Evolutionary conservation across 345 rosid species (phyloP), one percentile per base, ranked within the genome.

Genomic region (Linum lewisii): DNA sequence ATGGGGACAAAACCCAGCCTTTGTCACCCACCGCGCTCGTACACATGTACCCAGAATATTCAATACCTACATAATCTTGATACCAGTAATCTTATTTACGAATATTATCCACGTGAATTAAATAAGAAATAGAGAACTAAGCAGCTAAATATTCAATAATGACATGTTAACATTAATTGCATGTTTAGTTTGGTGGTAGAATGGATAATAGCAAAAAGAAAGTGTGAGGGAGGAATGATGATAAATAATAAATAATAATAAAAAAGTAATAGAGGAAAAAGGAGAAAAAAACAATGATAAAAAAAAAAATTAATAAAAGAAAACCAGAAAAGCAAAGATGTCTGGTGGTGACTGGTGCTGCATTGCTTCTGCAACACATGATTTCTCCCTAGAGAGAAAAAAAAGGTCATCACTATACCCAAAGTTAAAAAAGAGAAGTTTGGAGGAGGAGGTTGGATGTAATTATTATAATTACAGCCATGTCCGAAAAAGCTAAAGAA

Each of bases 381-480:
- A 42, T 42, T 42, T 42, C 15, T 16, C 47, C 47, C 47, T n/a
- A n/a, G n/a, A n/a, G n/a, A 42, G 69, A 67, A 55, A 75, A 56
- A 70, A 78, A 79, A 73, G 79, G 76, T 9, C 10, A 65, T 8
- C 70, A 60, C 73, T 42, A 63, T 62, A 58, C 72, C 67, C 64
- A 61, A 66, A 34, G 55, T 57, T 66, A 50, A 75, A 62, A 78
- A 74, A 71, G 68, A 53, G 62, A n/a, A 29, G 63, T 21, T 29
- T 32, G 8, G 21, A 67, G 58, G 58, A 64, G 34, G 62, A 71
- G 74, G 69, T 75, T 61, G 76, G 34, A 29, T 29, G 34, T 29
- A 42, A 16, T 11, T 58, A 37, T 58, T 69, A 68, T 69, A 77
- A 80, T 82, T 74, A 77, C 80, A 72, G 72, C 68, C 72, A 58